Evolutionary conservation across 108 stramenopile species (phyloP), one percentile per base, ranked within the genome.

Genomic region (Fragilariopsis cylindrus): DNA sequence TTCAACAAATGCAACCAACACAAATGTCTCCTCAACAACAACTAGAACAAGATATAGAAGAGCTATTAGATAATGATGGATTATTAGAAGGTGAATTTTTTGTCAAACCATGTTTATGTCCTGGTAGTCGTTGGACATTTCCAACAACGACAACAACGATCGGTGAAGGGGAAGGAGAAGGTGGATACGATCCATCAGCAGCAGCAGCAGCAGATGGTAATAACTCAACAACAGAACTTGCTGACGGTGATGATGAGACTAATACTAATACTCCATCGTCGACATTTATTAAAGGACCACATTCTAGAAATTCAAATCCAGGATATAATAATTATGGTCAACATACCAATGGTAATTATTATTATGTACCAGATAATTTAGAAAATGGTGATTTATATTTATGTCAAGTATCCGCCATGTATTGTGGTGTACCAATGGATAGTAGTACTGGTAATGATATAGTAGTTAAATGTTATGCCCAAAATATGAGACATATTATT

Each of bases 401-500:
- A 8, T 78, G 77, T 44, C 62, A 60, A 2, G 77, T 39, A 18
- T 7, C 21, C 2, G 54, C 77, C 3, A 65, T 57, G 50, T 78
- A 72, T 40, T 79, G 78, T 55, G 78, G 78, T 4, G 48, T 74
- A 44, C 58, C 73, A 7, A 15, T 48, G 11, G 50, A 45, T 7
- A 48, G 40, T 4, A 39, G 18, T 41, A 7, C 65, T 58, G 30
- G 49, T 69, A 6, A 56, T 44, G 50, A 9, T 13, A 9, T 13
- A 13, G 1, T 52, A 1, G 62, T 63, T 2, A 63, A 63, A 21
- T 79, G 78, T 39, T 79, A 68, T 55, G 57, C 54, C 3, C 42
- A 50, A 19, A 57, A 65, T 40, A 71, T 74, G 52, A 66, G 66
- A 21, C 49, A 70, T 8, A 52, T 70, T 18, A 48, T 79, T 16